Conservation (phyloP, 805 yeast genomes). For the Lachancea sp. region DNA sequence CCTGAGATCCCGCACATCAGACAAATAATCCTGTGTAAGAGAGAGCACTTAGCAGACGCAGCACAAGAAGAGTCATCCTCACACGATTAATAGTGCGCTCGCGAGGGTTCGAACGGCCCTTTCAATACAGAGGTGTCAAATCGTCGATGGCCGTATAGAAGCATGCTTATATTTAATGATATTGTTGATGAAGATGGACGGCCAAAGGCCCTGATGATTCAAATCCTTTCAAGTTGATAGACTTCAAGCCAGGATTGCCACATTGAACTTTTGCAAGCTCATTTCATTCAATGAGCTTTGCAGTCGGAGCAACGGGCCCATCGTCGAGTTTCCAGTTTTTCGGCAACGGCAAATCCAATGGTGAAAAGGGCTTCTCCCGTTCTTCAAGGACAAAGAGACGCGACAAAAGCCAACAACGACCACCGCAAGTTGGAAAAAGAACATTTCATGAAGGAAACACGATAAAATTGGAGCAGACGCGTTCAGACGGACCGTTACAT, state of each 20-base stretch:
- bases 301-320: constrained; percentile 16
- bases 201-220: not conserved
- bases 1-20: not conserved
- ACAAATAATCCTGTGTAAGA: no score
- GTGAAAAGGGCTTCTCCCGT: constrained; percentile 6
- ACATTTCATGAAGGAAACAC: no score
- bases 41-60: no score
- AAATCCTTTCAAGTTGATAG: not conserved
- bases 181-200: not conserved
- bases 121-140: no score
- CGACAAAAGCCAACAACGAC: constrained; percentile 7
- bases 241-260: not conserved
- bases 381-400: constrained; percentile 1
- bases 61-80: no score
- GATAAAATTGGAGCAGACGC: no score
- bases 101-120: no score
- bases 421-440: no score
- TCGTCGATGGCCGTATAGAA: no score
- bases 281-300: constrained; percentile 12
- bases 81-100: no score
- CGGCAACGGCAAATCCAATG: constrained; percentile 7
- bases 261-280: not conserved
- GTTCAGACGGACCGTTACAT: no score
- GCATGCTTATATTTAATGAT: not conserved
- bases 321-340: constrained; percentile 17